A percentile compares a stretch with the other conserved stretches of the same genome.
These are phyloP conservation scores for Ophiostoma pallidulum DNA, from an alignment of 2,329 filamentous ascomycete genomes.

Conservation along the genomic window DNA sequence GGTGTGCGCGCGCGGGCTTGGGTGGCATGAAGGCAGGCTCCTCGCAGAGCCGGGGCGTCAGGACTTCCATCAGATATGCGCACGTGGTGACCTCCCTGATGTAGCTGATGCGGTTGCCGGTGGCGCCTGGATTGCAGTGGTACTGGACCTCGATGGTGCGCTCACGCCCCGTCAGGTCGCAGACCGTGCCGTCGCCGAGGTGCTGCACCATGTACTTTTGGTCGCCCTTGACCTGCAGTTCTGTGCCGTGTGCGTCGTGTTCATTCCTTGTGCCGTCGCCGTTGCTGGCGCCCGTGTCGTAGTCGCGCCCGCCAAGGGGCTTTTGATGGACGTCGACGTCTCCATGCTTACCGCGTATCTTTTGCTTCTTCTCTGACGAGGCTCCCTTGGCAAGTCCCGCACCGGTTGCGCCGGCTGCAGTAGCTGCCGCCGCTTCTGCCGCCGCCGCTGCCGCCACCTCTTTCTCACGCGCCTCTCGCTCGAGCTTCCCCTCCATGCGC, in stretches of 20 bases:
- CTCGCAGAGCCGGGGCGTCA: constrained; percentile 78
- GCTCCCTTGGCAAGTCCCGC: no score
- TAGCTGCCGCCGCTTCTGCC: background rate
- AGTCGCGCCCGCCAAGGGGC: constrained; percentile 12
- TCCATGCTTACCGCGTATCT: constrained; percentile 13
- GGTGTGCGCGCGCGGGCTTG: constrained; percentile 64
- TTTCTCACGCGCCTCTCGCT: no score
- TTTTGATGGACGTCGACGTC: constrained; percentile 16
- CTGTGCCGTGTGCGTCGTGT: constrained; percentile 38
- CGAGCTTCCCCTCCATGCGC: constrained; percentile 31
- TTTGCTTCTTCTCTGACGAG: background rate
- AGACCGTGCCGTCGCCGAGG: constrained; percentile 68
- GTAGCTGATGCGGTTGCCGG: constrained; percentile 70
- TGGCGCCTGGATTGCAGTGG: constrained; percentile 66
- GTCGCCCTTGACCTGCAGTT: constrained; percentile 73
- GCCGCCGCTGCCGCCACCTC: background rate
- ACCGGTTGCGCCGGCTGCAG: no score
- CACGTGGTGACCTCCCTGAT: constrained; percentile 91
- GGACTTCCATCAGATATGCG: constrained; percentile 85
- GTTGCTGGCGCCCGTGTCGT: background rate
- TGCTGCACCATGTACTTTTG: constrained; percentile 79
- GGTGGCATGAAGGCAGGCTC: constrained; percentile 81
- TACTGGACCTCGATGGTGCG: constrained; percentile 78
- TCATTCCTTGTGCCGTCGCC: background rate
- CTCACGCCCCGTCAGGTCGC: constrained; percentile 74